These are phyloP conservation scores for Cordyceps farinosa DNA, from an alignment of 2,329 filamentous ascomycete species.

Conservation along the genomic window DNA sequence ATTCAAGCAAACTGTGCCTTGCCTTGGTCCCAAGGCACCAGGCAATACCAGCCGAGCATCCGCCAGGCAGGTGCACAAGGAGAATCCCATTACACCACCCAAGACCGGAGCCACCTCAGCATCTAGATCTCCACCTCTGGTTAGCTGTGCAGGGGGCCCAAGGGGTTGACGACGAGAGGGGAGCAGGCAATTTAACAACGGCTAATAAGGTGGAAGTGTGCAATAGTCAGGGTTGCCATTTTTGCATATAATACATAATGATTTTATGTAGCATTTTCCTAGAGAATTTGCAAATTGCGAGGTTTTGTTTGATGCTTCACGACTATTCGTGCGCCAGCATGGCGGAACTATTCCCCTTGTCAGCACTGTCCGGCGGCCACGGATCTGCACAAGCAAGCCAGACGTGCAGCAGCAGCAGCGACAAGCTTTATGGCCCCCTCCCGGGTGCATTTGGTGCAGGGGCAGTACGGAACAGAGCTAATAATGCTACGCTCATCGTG, in stretches of 20 bases:
- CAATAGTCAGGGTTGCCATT: no score
- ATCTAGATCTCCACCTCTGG: conserved; percentile 2
- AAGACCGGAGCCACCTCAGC: neutral
- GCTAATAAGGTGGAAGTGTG: neutral
- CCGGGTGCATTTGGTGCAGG: neutral
- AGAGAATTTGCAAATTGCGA: neutral
- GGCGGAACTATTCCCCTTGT: neutral
- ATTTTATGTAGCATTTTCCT: neutral
- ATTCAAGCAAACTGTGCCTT: neutral
- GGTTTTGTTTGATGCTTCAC: neutral
- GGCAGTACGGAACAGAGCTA: neutral
- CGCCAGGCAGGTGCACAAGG: neutral
- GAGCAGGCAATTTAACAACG: neutral
- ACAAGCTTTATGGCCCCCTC: conserved; percentile 14
- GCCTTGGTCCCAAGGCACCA: neutral
- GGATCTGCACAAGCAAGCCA: conserved; percentile 4
- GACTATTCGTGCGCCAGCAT: neutral
- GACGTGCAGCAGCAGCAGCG: neutral
- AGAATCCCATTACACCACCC: neutral
- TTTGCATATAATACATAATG: no score
- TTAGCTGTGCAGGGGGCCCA: conserved; percentile 5
- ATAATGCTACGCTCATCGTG: neutral
- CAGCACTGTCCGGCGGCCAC: neutral
- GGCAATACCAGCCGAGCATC: neutral
- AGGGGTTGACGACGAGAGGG: neutral